Conservation (phyloP, 768 basidiomycete species). For the Lactarius akahatsu region DNA sequence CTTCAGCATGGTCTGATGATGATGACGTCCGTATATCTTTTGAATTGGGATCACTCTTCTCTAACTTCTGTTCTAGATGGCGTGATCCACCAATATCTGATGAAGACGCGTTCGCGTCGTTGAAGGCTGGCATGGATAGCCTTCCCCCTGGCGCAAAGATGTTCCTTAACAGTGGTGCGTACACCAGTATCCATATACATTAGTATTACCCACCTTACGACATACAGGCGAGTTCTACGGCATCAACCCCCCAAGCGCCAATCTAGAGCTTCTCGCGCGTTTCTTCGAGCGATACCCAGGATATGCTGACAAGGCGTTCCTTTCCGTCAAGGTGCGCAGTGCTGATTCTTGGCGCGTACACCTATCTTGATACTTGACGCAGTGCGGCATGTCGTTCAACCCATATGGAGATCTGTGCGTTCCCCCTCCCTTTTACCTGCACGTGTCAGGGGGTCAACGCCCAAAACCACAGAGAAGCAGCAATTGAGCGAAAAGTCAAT, state of each 20-base stretch:
- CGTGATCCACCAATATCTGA: conserved; percentile 44
- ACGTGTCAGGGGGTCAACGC: not conserved
- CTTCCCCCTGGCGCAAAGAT: conserved; percentile 49
- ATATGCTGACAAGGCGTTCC: conserved; percentile 47
- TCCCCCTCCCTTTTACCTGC: not conserved
- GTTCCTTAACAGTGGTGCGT: conserved; percentile 51
- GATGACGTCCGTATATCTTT: conserved; percentile 46
- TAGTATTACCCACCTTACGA: not conserved
- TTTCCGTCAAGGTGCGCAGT: conserved; percentile 47
- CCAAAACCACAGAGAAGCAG: conserved; percentile 12
- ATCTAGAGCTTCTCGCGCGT: conserved; percentile 48
- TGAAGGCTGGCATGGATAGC: conserved; percentile 50
- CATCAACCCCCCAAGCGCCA: conserved; percentile 41
- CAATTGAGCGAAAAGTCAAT: conserved; percentile 24
- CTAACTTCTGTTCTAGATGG: conserved; percentile 10
- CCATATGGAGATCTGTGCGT: conserved; percentile 23
- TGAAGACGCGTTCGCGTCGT: conserved; percentile 59
- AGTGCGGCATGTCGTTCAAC: conserved; percentile 25
- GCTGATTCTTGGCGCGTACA: not conserved
- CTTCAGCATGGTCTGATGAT: conserved; percentile 49
- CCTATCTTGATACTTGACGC: not conserved
- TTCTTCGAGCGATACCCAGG: conserved; percentile 50
- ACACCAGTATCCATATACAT: not conserved
- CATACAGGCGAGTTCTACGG: conserved; percentile 58
- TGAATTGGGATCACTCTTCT: not conserved